Conservation (phyloP, 768 basidiomycete genomes). For the Boletus tomentosulus region DNA sequence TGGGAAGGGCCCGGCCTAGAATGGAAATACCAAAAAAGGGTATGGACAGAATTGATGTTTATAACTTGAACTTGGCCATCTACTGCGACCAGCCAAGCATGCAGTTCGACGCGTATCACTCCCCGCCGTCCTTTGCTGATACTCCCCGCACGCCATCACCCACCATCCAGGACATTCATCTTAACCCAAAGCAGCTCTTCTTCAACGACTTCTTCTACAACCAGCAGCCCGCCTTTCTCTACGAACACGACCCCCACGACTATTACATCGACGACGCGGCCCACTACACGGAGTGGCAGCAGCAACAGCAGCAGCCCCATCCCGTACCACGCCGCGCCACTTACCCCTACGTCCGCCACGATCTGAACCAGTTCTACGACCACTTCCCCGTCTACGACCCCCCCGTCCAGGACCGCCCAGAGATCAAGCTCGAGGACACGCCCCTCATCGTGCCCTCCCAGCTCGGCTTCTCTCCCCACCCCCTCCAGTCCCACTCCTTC, state of each 20-base stretch:
- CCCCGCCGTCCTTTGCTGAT: constrained; percentile 52
- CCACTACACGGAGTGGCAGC: constrained; percentile 33
- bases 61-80: constrained; percentile 22
- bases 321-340: constrained; percentile 59
- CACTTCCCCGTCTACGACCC: constrained; percentile 38
- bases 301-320: constrained; percentile 36
- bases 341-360: constrained; percentile 73
- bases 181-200: constrained; percentile 43
- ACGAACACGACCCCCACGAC: constrained; percentile 53
- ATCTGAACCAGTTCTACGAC: constrained; percentile 41
- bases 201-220: constrained; percentile 48
- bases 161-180: constrained; percentile 31
- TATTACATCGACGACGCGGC: constrained; percentile 35
- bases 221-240: constrained; percentile 51
- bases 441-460: constrained; percentile 60
- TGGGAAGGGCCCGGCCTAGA: constrained; percentile 24
- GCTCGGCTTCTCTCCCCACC: constrained; percentile 31
- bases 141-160: constrained; percentile 75
- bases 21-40: constrained; percentile 24
- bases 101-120: constrained; percentile 62
- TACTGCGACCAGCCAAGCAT: constrained; percentile 20
- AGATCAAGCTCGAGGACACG: constrained; percentile 68
- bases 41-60: constrained; percentile 31
- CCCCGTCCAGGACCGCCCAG: constrained; percentile 20
- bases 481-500: constrained; percentile 24